These are phyloP conservation scores for Artemisia annua DNA, from an alignment of 129 eudicot genomes.

Conservation along the genomic window DNA sequence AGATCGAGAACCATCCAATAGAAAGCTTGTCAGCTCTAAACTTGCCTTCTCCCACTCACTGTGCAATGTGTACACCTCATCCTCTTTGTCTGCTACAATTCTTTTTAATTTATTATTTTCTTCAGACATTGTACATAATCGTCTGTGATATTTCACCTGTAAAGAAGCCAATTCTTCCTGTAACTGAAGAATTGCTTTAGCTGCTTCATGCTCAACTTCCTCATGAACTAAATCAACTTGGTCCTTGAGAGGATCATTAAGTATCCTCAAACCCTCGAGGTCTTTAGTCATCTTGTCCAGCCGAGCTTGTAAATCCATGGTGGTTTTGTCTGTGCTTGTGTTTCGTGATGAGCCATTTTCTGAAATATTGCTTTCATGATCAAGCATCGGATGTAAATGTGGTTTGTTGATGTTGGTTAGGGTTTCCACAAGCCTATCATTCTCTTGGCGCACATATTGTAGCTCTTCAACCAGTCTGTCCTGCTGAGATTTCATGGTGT, in stretches of 20 bases:
- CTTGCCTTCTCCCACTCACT: constrained; percentile 79
- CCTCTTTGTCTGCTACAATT: constrained; percentile 54
- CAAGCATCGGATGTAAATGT: constrained; percentile 26
- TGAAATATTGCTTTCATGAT: constrained; percentile 25
- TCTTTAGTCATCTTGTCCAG: constrained; percentile 56
- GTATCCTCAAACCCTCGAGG: constrained; percentile 50
- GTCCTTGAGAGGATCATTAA: constrained; percentile 42
- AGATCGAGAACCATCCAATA: constrained; percentile 74
- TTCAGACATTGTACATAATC: constrained; percentile 48
- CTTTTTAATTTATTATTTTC: constrained; percentile 53
- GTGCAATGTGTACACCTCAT: constrained; percentile 47
- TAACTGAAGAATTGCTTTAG: constrained; percentile 58
- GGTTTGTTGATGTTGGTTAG: constrained; percentile 34
- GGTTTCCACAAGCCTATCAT: constrained; percentile 43
- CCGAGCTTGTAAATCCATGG: constrained; percentile 46
- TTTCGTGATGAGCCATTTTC: constrained; percentile 20
- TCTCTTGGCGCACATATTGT: constrained; percentile 46
- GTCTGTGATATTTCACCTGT: constrained; percentile 55
- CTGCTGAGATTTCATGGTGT: constrained; percentile 64
- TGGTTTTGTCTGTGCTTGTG: constrained; percentile 33
- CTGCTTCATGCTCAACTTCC: constrained; percentile 71
- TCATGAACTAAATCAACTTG: constrained; percentile 46
- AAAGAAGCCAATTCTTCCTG: constrained; percentile 73
- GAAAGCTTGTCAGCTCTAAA: constrained; percentile 71
- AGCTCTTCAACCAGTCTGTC: constrained; percentile 51